These are phyloP conservation scores for Groenewaldozyma auringiensis DNA, from an alignment of 1,139 yeast genomes.

Conservation along the genomic window DNA sequence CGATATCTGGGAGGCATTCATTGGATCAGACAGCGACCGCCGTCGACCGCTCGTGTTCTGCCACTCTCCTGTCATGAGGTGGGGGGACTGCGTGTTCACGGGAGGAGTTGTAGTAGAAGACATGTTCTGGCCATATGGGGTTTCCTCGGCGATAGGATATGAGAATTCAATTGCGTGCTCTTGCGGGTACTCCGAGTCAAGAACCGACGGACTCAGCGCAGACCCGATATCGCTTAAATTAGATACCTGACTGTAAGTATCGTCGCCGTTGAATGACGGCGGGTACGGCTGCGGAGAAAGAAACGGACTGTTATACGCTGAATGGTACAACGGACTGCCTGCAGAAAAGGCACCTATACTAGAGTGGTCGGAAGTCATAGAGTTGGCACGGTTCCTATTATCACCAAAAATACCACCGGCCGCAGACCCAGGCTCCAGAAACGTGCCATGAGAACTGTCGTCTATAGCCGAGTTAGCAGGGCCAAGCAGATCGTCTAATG, in stretches of 20 bases:
- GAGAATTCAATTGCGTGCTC: background rate
- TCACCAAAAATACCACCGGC: background rate
- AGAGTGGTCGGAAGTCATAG: background rate
- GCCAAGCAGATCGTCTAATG: background rate
- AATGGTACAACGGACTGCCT: background rate
- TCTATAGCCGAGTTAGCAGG: background rate
- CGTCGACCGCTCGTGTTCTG: background rate
- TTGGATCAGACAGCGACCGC: background rate
- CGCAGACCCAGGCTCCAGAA: background rate
- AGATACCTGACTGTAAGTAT: background rate
- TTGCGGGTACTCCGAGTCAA: background rate
- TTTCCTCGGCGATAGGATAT: background rate
- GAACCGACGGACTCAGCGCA: background rate
- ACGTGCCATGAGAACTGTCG: background rate
- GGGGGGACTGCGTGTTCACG: background rate
- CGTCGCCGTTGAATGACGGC: background rate
- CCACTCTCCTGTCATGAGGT: background rate
- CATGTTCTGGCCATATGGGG: background rate
- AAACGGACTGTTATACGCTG: conserved; percentile 4
- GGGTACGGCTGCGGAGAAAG: conserved; percentile 4
- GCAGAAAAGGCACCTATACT: background rate
- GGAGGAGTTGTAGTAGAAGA: background rate
- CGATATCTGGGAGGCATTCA: background rate
- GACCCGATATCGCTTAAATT: background rate
- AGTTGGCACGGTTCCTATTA: background rate